A percentile compares a stretch with the other conserved stretches of the same genome.
Evolutionary conservation across 2,329 filamentous ascomycete species (phyloP).

Genomic region (Gremmenia infestans): DNA sequence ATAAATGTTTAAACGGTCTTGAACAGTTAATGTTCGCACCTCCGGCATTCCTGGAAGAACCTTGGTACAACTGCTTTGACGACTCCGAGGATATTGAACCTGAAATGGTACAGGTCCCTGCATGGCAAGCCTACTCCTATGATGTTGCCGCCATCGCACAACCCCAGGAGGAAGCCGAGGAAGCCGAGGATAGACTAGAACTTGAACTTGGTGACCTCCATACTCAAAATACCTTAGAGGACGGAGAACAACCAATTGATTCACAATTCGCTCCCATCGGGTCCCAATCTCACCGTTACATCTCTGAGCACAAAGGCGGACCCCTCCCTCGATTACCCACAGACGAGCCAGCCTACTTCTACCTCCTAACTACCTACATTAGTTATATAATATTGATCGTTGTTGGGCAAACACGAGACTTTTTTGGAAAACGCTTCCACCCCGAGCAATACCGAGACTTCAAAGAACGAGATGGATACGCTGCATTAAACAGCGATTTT

Average conservation of each 20-base stretch:
- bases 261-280: constrained; percentile 84
- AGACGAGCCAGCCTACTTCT: constrained; percentile 93
- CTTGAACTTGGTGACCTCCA: not conserved
- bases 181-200: not conserved
- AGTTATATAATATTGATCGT: constrained; percentile 91
- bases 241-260: constrained; percentile 44
- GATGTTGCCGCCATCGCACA: not conserved
- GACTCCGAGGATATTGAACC: not conserved
- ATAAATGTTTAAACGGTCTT: constrained; percentile 1
- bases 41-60: not conserved
- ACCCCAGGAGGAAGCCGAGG: not conserved
- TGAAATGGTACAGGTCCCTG: not conserved
- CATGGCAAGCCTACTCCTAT: not conserved
- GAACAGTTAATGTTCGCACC: not conserved
- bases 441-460: constrained; percentile 75
- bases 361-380: constrained; percentile 90
- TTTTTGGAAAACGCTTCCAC: constrained; percentile 91
- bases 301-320: constrained; percentile 76
- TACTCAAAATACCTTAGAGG: not conserved
- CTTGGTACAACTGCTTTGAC: not conserved
- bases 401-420: constrained; percentile 89
- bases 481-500: constrained; percentile 90
- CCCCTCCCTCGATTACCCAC: constrained; percentile 77
- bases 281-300: constrained; percentile 75
- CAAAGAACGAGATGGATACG: constrained; percentile 78